Percentiles rank a stretch among this genome's conserved stretches.
Conservation (phyloP, 768 basidiomycete genomes). For the Leccinum fibrillosum region DNA sequence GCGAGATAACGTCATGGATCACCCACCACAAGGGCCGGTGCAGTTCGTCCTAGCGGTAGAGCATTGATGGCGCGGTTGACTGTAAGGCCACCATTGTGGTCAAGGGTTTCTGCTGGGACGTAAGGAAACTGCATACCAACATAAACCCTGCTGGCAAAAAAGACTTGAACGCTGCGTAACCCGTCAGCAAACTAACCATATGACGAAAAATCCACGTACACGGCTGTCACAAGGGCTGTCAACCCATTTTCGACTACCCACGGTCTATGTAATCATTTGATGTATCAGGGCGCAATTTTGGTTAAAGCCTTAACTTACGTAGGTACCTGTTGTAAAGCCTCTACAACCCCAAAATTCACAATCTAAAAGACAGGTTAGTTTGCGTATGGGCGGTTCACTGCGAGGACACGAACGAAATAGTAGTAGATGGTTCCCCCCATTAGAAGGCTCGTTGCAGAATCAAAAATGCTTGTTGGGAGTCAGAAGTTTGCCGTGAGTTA, state of each 20-base stretch:
- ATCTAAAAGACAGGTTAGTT: background rate
- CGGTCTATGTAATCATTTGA: conserved; percentile 1
- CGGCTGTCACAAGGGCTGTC: conserved; percentile 13
- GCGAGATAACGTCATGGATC: background rate
- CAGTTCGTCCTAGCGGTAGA: conserved; percentile 12
- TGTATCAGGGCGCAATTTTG: background rate
- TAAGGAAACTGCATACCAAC: conserved; percentile 2
- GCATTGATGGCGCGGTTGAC: conserved; percentile 1
- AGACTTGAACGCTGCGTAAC: conserved; percentile 10
- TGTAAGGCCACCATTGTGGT: background rate
- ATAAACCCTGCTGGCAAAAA: conserved; percentile 11
- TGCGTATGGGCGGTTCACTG: background rate
- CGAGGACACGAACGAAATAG: conserved; percentile 14
- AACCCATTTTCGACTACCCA: conserved; percentile 17
- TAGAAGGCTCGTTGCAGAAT: conserved; percentile 15
- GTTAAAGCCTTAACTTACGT: conserved; percentile 3
- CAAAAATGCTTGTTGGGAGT: conserved; percentile 11
- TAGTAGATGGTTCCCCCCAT: conserved; percentile 18
- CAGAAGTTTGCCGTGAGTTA: background rate
- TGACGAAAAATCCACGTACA: conserved; percentile 5
- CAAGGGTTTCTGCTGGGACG: background rate
- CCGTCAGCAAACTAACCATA: background rate
- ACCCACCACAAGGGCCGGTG: conserved; percentile 11
- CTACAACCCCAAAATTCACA: conserved; percentile 11
- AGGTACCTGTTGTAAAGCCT: conserved; percentile 6